Evolutionary conservation across 306 rosid species (phyloP).

Genomic region (Gynostemma pentaphyllum): DNA sequence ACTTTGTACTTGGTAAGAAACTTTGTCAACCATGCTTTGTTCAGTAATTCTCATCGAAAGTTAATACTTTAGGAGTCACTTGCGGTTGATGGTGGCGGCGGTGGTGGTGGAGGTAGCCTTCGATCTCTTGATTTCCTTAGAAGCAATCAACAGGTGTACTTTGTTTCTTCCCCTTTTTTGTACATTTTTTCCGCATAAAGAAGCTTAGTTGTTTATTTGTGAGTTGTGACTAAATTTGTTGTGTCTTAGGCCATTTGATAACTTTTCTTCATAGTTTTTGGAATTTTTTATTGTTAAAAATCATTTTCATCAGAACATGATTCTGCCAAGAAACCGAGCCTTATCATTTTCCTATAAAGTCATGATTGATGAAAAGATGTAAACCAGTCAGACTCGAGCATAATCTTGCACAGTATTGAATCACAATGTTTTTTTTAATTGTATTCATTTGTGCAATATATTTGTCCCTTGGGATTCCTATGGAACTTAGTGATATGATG

Average conservation of each 20-base stretch:
- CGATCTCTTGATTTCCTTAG: slow-evolving; percentile 95
- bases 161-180: not conserved
- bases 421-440: not conserved
- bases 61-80: slow-evolving; percentile 51
- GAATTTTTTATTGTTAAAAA: not conserved
- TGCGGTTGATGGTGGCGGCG: slow-evolving; percentile 47
- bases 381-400: not conserved
- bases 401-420: not conserved
- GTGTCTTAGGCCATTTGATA: not conserved
- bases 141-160: slow-evolving; percentile 68
- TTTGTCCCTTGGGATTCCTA: not conserved
- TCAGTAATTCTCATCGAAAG: slow-evolving; percentile 13
- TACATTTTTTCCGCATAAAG: not conserved
- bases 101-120: slow-evolving; percentile 15
- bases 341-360: not conserved
- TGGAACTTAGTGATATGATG: not conserved
- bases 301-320: not conserved
- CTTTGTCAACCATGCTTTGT: not conserved
- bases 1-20: not conserved
- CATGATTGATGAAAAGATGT: not conserved
- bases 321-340: not conserved
- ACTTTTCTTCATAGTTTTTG: not conserved
- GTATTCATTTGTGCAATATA: too few relatives aligned
- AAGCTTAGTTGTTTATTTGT: too few relatives aligned
- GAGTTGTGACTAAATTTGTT: not conserved